Evolutionary conservation across 768 basidiomycete genomes (phyloP), one percentile per base, ranked within the genome.

Genomic region (Tricholoma sp.): DNA sequence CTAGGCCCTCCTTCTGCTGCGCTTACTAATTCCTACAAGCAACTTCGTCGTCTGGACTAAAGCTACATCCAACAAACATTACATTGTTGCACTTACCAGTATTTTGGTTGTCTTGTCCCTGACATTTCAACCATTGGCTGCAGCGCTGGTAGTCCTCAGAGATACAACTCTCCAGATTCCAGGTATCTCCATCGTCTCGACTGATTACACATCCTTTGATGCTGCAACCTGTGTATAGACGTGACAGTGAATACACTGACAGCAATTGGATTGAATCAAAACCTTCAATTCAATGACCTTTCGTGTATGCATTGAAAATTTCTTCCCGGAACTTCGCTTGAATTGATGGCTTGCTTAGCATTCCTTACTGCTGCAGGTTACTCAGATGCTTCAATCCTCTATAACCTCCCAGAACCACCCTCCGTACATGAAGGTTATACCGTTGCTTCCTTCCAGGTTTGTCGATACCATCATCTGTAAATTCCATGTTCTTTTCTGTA

Each of bases 341-440:
- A 45, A 41, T 31, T 17, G 59, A 28, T 58, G 8, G 8, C n/a
- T 8, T 45, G 41, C 55, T 18, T 24, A 82, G 79, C 74, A 2
- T 83, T 82, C 66, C 65, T 80, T 36, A 76, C 78, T 37, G 82
- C 81, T 9, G 78, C 82, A 5, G 81, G 82, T 8, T 83, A 75
- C 58, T 79, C 82, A 10, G 76, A 77, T 7, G 77, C 81, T 4
- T 72, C 72, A 1, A 74, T 79, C 11, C 63, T 79, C 18, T 84
- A 80, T 59, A 62, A 74, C 54, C 68, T 83, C 3, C 66, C 66
- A 0, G 65, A 74, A 32, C 79, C 81, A 4, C 68, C 76, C 3
- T 85, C 83, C 61, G 65, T 79, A n/a, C 61, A 67, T 44, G 66
- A 65, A 6, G 69, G 67, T 2, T 83, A 79, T 58, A 78, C 80